Percentiles rank a stretch among this genome's conserved stretches.
phyloP scores from a whole-genome alignment of 2,329 filamentous ascomycete species.

The Aspergillus ibericus region DNA sequence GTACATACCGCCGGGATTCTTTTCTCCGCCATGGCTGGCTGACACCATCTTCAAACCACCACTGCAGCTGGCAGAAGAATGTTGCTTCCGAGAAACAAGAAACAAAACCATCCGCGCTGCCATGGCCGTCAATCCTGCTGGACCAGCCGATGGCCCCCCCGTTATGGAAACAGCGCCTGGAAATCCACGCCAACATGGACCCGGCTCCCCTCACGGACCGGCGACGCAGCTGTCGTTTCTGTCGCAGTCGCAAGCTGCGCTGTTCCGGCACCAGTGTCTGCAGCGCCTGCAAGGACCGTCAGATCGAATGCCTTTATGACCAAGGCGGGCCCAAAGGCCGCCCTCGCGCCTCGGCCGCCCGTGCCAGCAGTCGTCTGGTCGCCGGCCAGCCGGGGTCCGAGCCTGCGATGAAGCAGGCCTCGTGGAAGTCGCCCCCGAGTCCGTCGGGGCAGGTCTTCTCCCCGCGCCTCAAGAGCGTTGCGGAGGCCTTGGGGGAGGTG shows the following conservation, averaged over 20 bases:
- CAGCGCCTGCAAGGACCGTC: not conserved
- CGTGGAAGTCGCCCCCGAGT: not conserved
- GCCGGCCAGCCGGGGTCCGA: not conserved
- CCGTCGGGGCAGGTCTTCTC: not conserved
- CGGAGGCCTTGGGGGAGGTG: not conserved
- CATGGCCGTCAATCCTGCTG: not conserved
- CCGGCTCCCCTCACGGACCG: not conserved
- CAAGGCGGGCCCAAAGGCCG: not conserved
- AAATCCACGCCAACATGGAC: not conserved
- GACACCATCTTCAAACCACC: not conserved
- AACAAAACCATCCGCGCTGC: not conserved
- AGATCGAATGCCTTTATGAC: not conserved
- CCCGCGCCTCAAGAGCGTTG: not conserved
- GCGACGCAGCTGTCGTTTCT: slow-evolving; percentile 1
- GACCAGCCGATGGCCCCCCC: not conserved
- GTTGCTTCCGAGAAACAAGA: not conserved
- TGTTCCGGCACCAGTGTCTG: not conserved
- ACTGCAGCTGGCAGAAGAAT: not conserved
- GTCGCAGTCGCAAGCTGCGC: not conserved
- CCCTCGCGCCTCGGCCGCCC: not conserved
- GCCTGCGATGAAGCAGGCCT: not conserved
- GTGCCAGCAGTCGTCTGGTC: not conserved
- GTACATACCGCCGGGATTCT: not conserved
- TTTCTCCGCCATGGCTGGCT: not conserved
- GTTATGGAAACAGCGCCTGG: not conserved